Conservation (phyloP, 768 basidiomycete genomes). For the Mycena pura region DNA sequence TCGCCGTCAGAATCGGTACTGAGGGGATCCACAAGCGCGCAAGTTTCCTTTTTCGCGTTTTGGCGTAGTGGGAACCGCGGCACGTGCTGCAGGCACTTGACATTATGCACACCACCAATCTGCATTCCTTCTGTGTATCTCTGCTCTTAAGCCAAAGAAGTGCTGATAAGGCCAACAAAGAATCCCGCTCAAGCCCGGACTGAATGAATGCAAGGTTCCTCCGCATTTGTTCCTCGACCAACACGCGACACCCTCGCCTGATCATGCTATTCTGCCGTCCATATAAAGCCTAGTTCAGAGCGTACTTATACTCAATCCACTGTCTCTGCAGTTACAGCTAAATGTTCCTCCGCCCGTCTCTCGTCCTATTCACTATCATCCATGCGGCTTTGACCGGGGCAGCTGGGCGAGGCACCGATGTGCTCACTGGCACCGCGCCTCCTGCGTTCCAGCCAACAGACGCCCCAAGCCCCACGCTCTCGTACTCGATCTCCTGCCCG, state of each 20-base stretch:
- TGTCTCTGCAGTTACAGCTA: not conserved
- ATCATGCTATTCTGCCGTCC: constrained; percentile 3
- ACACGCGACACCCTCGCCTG: not conserved
- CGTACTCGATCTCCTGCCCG: no score
- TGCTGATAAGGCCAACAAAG: not conserved
- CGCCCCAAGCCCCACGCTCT: no score
- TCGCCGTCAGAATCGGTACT: no score
- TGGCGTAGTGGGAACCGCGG: no score
- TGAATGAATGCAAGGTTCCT: constrained; percentile 1
- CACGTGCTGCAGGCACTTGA: no score
- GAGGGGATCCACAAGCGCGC: no score
- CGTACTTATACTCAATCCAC: constrained; percentile 1
- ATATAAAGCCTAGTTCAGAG: constrained; percentile 1
- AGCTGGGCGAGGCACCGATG: not conserved
- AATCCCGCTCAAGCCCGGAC: not conserved
- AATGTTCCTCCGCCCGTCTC: constrained; percentile 2
- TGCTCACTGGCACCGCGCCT: not conserved
- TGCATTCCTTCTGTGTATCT: no score
- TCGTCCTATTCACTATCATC: not conserved
- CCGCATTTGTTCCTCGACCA: constrained; percentile 1
- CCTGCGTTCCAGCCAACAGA: constrained; percentile 1
- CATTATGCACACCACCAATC: no score
- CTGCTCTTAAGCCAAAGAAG: no score
- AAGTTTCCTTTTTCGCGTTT: no score
- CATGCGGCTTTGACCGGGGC: constrained; percentile 1